Evolutionary conservation across 345 rosid genomes (phyloP).

Genomic region (Hibiscus mutabilis): DNA sequence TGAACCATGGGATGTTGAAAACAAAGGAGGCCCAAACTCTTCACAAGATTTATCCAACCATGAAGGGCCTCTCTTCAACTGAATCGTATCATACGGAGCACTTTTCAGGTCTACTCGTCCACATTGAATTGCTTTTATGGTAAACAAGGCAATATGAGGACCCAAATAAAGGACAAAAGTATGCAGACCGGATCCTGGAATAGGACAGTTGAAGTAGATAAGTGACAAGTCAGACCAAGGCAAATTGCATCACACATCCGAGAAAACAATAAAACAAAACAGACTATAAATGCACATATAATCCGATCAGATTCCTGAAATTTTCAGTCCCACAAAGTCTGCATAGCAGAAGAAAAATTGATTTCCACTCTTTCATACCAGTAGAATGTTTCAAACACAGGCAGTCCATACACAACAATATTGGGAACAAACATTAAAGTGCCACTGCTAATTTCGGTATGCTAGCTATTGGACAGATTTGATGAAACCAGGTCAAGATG

Average conservation of each 20-base stretch:
- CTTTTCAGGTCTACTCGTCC: conserved; percentile 89
- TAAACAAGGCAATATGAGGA: conserved; percentile 93
- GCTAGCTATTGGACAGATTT: neutral
- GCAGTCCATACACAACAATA: neutral
- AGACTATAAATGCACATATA: neutral
- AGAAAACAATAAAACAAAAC: neutral
- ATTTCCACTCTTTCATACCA: neutral
- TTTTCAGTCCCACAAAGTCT: neutral
- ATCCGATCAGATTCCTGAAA: neutral
- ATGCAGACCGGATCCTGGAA: conserved; percentile 94
- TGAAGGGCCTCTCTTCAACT: conserved; percentile 69
- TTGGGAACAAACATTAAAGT: neutral
- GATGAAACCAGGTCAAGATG: neutral
- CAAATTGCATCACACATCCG: neutral
- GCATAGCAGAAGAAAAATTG: neutral
- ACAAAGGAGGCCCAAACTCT: conserved; percentile 79
- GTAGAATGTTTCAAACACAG: neutral
- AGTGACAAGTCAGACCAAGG: neutral
- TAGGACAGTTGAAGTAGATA: neutral
- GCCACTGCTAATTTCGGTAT: neutral
- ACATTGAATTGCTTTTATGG: conserved; percentile 89
- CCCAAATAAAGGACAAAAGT: conserved; percentile 99
- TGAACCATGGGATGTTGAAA: conserved; percentile 43
- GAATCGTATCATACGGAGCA: conserved; percentile 94
- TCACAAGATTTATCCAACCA: conserved; percentile 91